Base-by-base conservation (phyloP, 2,329 filamentous ascomycete species). In the Fusarium sp. region DNA sequence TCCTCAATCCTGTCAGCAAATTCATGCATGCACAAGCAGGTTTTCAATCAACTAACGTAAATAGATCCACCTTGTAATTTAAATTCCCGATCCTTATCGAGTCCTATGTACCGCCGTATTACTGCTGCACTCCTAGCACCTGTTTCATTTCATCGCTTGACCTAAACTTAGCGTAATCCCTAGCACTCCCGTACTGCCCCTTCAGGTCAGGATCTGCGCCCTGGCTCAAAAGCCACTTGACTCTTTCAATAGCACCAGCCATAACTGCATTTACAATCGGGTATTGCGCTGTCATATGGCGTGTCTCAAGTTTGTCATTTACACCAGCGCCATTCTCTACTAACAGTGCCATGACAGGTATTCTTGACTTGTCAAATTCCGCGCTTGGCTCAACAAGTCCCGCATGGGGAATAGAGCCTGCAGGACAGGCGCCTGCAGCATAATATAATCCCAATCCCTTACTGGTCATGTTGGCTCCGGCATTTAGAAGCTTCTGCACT, bases 251-350 rank as follows among this genome's bases (percentile, higher is more conserved):
- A 5, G 73, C 70, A 13, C 70, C 70, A 3, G 67, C 70, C 55
- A 60, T 71, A 12, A 75, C 65, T 4, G 73, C 73, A 18, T 66
- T 45, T 18, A 73, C 64, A 9, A 75, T 62, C 8, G 73, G 59
- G 11, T 75, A 75, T 14, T 42, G 42, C 7, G 70, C 23, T 5
- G 26, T 48, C 62, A 73, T 42, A 7, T 73, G 49, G 12, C 40
- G 64, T 13, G 64, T 59, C 6, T 59, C 37, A 1, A 62, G 4
- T 30, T 41, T 70, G 3, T 56, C 41, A 41, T 75, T 70, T 4
- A 73, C 64, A 1, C 56, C 53, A 13, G 68, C 73, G 4, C 73
- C 73, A 3, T 49, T 41, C 6, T 45, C 46, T n/a, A 73, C 56
- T 2, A 75, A 44, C 9, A 68, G 11, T 6, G 48, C 60, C 73